Evolutionary conservation across 345 rosid genomes (phyloP).

Genomic region (Orychophragmus violaceus): DNA sequence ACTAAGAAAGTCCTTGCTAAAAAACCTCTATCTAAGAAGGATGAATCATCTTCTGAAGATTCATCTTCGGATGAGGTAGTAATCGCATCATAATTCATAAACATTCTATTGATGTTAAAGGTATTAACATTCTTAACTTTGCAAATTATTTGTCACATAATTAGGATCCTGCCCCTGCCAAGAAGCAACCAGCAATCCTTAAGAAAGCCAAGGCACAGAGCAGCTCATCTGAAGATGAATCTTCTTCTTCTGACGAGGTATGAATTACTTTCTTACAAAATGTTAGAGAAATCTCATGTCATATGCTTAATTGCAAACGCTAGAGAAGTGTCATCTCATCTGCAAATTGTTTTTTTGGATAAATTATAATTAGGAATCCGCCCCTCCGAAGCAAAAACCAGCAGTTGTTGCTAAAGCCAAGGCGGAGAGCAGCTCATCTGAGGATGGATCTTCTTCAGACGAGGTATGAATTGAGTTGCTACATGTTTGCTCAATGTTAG

Average conservation of each 20-base stretch:
- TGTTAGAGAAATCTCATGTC: neutral
- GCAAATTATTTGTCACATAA: neutral
- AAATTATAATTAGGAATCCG: constrained; percentile 20
- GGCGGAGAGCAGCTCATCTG: constrained; percentile 34
- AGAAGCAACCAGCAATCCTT: neutral
- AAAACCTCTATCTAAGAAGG: constrained; percentile 11
- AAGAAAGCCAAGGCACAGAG: constrained; percentile 18
- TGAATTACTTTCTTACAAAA: neutral
- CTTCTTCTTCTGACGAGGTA: constrained; percentile 34
- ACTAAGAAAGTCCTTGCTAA: constrained; percentile 28
- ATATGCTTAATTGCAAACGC: no score
- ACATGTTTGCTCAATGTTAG: neutral
- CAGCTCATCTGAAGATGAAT: constrained; percentile 26
- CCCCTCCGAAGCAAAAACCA: constrained; percentile 7
- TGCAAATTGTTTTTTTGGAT: no score
- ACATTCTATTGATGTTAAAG: neutral
- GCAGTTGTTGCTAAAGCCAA: constrained; percentile 1
- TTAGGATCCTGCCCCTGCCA: constrained; percentile 24
- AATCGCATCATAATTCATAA: neutral
- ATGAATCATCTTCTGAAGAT: constrained; percentile 32
- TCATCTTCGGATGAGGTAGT: constrained; percentile 30
- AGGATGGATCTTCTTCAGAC: constrained; percentile 39
- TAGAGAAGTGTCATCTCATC: no score
- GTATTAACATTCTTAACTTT: neutral
- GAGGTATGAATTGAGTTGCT: constrained; percentile 20